Evolutionary conservation across 1,139 yeast genomes (phyloP).

Genomic region (Trichomonascaceae sp.): DNA sequence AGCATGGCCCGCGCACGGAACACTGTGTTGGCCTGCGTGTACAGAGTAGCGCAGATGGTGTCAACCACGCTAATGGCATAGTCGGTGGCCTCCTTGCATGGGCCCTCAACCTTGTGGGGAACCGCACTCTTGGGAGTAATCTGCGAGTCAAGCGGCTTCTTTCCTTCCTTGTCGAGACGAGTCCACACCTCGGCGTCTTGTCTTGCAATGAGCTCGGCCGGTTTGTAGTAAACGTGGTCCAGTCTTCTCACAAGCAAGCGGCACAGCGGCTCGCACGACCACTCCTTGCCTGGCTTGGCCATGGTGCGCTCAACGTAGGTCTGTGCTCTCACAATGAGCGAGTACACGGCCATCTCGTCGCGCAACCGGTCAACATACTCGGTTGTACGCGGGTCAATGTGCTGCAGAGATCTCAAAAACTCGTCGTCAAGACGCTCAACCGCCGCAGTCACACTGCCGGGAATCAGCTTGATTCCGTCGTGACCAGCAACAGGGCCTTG

Average conservation of each 20-base stretch:
- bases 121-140: constrained; percentile 25
- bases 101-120: constrained; percentile 7
- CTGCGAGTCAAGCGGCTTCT: constrained; percentile 18
- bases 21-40: constrained; percentile 50
- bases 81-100: constrained; percentile 12
- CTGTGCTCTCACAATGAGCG: constrained; percentile 72
- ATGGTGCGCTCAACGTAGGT: constrained; percentile 57
- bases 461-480: constrained; percentile 61
- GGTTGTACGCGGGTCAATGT: constrained; percentile 87
- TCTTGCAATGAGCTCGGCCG: constrained; percentile 55
- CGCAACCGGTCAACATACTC: constrained; percentile 86
- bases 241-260: constrained; percentile 75
- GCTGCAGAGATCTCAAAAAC: constrained; percentile 74
- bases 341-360: constrained; percentile 72
- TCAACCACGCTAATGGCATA: constrained; percentile 49
- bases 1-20: constrained; percentile 78
- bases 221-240: constrained; percentile 90
- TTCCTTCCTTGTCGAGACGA: constrained; percentile 10
- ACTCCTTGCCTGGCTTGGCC: constrained; percentile 32
- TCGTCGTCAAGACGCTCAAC: constrained; percentile 95
- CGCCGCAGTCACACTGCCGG: constrained; percentile 75
- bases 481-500: constrained; percentile 49
- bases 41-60: constrained; percentile 49
- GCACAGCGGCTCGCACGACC: constrained; percentile 32
- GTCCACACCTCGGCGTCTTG: constrained; percentile 68